phyloP scores from a whole-genome alignment of 1,284 basidiomycete genomes.

The Ganoderma meredithae region DNA sequence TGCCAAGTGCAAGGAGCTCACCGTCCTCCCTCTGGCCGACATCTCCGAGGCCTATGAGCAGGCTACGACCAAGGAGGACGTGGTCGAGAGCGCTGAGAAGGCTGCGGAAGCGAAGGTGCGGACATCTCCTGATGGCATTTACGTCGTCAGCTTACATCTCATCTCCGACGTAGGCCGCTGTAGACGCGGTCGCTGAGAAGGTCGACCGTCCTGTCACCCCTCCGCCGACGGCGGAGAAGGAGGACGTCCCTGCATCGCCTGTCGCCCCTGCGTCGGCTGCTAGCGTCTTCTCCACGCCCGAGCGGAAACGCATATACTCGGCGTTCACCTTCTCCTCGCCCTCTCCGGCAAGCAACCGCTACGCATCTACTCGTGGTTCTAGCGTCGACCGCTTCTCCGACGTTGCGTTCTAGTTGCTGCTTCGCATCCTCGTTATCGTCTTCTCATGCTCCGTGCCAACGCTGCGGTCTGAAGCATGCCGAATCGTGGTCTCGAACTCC shows the following conservation, averaged over 20 bases:
- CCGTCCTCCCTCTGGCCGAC: conserved; percentile 69
- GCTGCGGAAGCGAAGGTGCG: conserved; percentile 22
- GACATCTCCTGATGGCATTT: neutral
- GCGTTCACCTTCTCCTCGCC: conserved; percentile 80
- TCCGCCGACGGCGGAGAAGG: conserved; percentile 13
- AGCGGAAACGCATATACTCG: conserved; percentile 73
- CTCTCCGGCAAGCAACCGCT: conserved; percentile 62
- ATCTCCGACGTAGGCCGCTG: conserved; percentile 1
- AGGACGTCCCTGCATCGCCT: conserved; percentile 20
- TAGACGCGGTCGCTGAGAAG: conserved; percentile 11
- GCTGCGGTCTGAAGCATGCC: neutral
- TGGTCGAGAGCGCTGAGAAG: conserved; percentile 9
- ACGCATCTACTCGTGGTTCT: conserved; percentile 39
- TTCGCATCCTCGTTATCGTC: neutral
- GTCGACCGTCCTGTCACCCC: conserved; percentile 25
- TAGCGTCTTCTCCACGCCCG: conserved; percentile 66
- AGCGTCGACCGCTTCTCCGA: conserved; percentile 39
- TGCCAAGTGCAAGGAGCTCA: conserved; percentile 67
- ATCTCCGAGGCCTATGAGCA: conserved; percentile 61
- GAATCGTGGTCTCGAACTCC: neutral
- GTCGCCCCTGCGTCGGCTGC: neutral
- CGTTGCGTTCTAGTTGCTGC: conserved; percentile 19
- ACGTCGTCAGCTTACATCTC: neutral
- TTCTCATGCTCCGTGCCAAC: neutral
- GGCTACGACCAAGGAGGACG: conserved; percentile 27